phyloP scores from a whole-genome alignment of 108 stramenopile species.

The Bacterosira constricta region DNA sequence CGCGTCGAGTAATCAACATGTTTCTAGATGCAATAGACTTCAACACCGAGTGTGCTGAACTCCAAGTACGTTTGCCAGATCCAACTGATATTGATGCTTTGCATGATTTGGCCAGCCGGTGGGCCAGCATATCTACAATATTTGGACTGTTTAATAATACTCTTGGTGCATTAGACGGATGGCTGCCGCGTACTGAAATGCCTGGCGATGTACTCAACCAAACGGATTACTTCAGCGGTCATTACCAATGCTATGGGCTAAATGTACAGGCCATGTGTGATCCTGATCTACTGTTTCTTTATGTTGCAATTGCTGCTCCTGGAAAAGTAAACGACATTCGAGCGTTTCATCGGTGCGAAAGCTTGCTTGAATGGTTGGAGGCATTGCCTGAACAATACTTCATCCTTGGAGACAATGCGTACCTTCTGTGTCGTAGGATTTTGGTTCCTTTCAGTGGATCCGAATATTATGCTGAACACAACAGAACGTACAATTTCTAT shows the following conservation, averaged over 20 bases:
- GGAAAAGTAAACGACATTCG: slow-evolving; percentile 2
- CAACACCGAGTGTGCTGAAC: background rate
- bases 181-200: slow-evolving; percentile 2
- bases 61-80: slow-evolving; percentile 4
- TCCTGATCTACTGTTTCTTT: slow-evolving; percentile 6
- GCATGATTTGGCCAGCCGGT: background rate
- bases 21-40: slow-evolving; percentile 12
- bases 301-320: slow-evolving; percentile 1
- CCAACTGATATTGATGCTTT: background rate
- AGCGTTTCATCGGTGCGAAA: background rate
- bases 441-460: slow-evolving; percentile 17
- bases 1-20: slow-evolving; percentile 1
- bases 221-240: slow-evolving; percentile 7
- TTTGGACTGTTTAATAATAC: background rate
- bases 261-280: slow-evolving; percentile 16
- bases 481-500: slow-evolving; percentile 33
- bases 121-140: slow-evolving; percentile 4
- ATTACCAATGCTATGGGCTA: slow-evolving; percentile 19
- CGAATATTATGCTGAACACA: background rate
- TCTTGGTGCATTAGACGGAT: slow-evolving; percentile 4
- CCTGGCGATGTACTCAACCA: background rate
- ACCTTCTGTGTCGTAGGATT: background rate
- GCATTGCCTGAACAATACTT: background rate
- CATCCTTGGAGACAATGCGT: slow-evolving; percentile 14
- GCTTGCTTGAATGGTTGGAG: background rate